Base-by-base conservation (phyloP, 495 filamentous ascomycete genomes). In the Aspergillus egyptiacus region DNA sequence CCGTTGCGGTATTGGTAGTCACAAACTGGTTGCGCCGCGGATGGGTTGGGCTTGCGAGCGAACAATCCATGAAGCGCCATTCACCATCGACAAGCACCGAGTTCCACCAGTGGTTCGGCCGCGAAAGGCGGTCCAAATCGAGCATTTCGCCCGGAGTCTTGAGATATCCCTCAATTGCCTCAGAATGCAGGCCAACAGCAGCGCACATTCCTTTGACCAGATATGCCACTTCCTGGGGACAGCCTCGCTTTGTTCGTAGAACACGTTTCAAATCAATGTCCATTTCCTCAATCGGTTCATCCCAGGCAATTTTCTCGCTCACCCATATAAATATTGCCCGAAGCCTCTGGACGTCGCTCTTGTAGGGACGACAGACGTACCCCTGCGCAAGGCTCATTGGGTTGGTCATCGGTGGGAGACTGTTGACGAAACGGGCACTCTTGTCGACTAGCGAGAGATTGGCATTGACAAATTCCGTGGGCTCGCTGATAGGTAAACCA, bases 61-160 rank as follows among this genome's bases (percentile, higher is more conserved):
- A 89, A 59, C 88, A 94, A 64, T 99, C 93, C 78, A 99, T 91
- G 50, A 96, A 83, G 38, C 93, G 84, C 93, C 93, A 99, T 66
- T 95, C 88, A 13, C 86, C 84, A 58, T 99, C 94, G 9, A 95
- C 83, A 30, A 95, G 68, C 2, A 99, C 90, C 1, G 89, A 84
- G 59, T 99, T 99, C 93, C 93, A 99, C 86, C 88, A 96, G 72
- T 99, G 93, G 56, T 99, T 99, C 6, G 91, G 79, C 28, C 84
- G 81, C 46, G 86, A 80, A 11, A 84, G 77, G 36, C 66, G 69
- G 38, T 83, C 84, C 19, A 87, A 67, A 27, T 96, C 91, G 13
- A 89, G 74, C 2, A 80, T 65, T 55, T 96, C 91, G 1, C 91
- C 93, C 0, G 94, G 94, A 8, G 79, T 69, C 61, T 97, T 99